phyloP scores from a whole-genome alignment of 768 basidiomycete genomes.

The Hygrocybe coccinea region DNA sequence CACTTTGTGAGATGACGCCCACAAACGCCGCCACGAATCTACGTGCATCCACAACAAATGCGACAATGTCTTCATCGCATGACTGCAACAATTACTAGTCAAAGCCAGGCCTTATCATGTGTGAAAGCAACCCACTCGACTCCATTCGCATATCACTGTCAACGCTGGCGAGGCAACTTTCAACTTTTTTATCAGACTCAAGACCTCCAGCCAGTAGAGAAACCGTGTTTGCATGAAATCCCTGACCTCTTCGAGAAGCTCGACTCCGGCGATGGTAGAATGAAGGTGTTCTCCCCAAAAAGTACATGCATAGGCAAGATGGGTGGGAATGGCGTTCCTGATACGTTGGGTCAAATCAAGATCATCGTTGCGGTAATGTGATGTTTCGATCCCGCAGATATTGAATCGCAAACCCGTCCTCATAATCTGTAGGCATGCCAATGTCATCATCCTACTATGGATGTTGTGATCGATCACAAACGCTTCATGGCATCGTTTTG shows the following conservation, averaged over 20 bases:
- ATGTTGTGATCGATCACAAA: background rate
- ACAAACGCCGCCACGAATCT: slow-evolving; percentile 30
- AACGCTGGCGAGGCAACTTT: background rate
- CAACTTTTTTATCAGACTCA: slow-evolving; percentile 23
- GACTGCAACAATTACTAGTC: background rate
- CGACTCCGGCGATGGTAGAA: slow-evolving; percentile 7
- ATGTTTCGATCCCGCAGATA: slow-evolving; percentile 35
- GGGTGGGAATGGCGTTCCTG: slow-evolving; percentile 21
- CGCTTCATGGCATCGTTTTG: background rate
- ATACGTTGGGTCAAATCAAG: slow-evolving; percentile 19
- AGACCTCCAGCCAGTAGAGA: slow-evolving; percentile 37
- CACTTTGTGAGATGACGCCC: background rate
- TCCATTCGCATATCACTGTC: background rate
- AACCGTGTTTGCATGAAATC: slow-evolving; percentile 23
- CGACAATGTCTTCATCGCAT: background rate
- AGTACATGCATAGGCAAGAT: slow-evolving; percentile 34
- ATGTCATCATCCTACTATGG: background rate
- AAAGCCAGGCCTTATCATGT: background rate
- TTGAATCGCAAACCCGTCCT: slow-evolving; percentile 32
- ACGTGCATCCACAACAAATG: background rate
- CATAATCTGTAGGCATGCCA: slow-evolving; percentile 22
- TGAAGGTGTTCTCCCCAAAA: slow-evolving; percentile 33
- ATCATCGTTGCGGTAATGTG: slow-evolving; percentile 26
- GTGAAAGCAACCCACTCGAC: background rate
- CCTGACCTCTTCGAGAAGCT: slow-evolving; percentile 1